A percentile compares a stretch with the other conserved stretches of the same genome.
Evolutionary conservation across 1,139 yeast species (phyloP).

Genomic region (Saccharomyces hybrid): DNA sequence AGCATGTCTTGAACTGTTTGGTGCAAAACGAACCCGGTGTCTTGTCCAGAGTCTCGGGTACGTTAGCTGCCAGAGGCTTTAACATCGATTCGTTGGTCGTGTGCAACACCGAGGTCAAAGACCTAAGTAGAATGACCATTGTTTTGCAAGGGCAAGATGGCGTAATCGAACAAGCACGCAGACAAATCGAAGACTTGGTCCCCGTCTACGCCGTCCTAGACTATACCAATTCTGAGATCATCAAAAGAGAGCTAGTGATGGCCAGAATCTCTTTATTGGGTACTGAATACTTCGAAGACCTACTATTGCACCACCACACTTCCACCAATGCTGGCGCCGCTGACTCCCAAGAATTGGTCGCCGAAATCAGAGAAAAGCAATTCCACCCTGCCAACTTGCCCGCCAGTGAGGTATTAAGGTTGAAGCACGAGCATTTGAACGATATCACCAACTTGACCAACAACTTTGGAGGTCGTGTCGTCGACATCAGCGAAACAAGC

Average conservation of each 20-base stretch:
- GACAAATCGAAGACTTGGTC: conserved; percentile 94
- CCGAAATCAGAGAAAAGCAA: conserved; percentile 38
- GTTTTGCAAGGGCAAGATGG: conserved; percentile 93
- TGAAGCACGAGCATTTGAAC: conserved; percentile 81
- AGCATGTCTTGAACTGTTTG: conserved; percentile 89
- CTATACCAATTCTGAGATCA: conserved; percentile 83
- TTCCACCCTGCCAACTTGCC: conserved; percentile 87
- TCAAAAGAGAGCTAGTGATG: conserved; percentile 79
- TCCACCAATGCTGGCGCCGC: conserved; percentile 28
- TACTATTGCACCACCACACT: conserved; percentile 73
- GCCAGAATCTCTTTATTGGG: conserved; percentile 91
- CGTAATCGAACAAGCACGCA: conserved; percentile 95
- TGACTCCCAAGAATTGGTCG: conserved; percentile 23
- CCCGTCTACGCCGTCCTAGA: conserved; percentile 98
- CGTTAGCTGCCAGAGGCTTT: conserved; percentile 96
- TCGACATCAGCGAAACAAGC: conserved; percentile 87
- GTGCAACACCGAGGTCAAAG: conserved; percentile 92
- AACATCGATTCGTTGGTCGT: conserved; percentile 95
- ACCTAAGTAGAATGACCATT: conserved; percentile 93
- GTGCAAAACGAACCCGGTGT: conserved; percentile 99
- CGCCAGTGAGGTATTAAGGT: conserved; percentile 88
- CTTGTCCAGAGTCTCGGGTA: conserved; percentile 84
- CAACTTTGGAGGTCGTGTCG: conserved; percentile 88
- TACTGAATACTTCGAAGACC: conserved; percentile 94
- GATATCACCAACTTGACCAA: conserved; percentile 73